Evolutionary conservation across 2,329 filamentous ascomycete species (phyloP), one percentile per base, ranked within the genome.

Genomic region (Monosporascus sp.): DNA sequence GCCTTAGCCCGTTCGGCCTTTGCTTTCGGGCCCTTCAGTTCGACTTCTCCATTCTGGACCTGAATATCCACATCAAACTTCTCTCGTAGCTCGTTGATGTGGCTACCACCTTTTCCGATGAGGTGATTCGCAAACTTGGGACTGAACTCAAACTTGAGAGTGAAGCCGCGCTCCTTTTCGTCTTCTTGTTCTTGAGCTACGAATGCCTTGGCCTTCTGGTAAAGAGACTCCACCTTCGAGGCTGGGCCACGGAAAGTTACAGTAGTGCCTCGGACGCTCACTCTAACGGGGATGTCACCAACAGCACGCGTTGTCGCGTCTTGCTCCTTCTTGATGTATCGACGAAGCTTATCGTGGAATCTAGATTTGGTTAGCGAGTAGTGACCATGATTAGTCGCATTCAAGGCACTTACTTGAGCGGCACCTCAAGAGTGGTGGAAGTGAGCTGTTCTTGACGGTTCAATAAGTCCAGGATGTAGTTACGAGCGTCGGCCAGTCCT

Each of bases 1-100:
- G 85, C 76, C 71, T 89, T 94, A 59, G 90, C 90, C 49, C 85
- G 84, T 70, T 96, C 91, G 1, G 92, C 90, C 79, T 97, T 97
- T 49, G 90, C 90, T 74, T 95, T 90, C 49, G 94, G 93, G 25
- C 95, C 94, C 77, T 95, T 97, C 62, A 99, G 84, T 72, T 96
- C 90, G 49, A 97, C 90, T 73, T 92, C 92, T 60, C 94, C 94
- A 64, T 97, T 90, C 61, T 95, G 86, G 39, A 97, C 87, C 72
- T 97, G 91, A 57, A 99, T 87, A 54, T 87, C 83, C 5, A 87
- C 85, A 54, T 87, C 83, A 55, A 86, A 87, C 58, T 81, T 81
- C 57, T 87, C 85, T 47, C 83, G 79, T 38, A 88, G 73, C 62
- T 87, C 83, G 51, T 78, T 78, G 62, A 87, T 85, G 65, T 85